These are phyloP conservation scores for Panicum miliaceum DNA, from an alignment of 176 grass and related monocot genomes.

Conservation along the genomic window DNA sequence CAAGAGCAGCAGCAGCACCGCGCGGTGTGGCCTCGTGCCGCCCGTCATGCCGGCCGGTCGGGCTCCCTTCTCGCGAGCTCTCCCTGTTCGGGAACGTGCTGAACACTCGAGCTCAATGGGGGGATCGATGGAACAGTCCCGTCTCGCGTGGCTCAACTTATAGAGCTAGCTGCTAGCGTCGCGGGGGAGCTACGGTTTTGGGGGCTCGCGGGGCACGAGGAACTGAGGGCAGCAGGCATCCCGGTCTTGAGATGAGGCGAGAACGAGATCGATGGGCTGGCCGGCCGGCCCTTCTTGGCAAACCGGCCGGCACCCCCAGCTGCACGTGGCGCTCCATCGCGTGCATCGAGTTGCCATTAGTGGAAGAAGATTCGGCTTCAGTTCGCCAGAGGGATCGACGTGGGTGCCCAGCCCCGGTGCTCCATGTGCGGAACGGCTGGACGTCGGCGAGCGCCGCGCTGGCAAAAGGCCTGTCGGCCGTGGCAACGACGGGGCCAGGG, in stretches of 20 bases:
- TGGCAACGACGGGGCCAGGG: background rate
- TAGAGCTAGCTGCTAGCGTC: background rate
- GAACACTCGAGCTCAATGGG: background rate
- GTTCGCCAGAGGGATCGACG: background rate
- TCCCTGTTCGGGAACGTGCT: background rate
- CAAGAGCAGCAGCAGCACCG: slow-evolving; percentile 6
- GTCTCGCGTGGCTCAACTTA: background rate
- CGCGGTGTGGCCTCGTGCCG: background rate
- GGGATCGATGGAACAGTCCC: slow-evolving; percentile 15
- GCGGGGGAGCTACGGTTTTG: background rate
- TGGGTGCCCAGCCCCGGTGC: background rate
- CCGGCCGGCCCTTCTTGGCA: background rate
- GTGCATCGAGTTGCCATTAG: background rate
- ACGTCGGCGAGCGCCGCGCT: background rate
- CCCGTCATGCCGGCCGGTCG: background rate
- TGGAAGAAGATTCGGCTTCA: background rate
- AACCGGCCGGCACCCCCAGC: background rate
- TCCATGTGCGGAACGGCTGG: background rate
- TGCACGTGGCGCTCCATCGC: background rate
- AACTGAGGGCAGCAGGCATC: background rate
- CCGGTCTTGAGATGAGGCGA: background rate
- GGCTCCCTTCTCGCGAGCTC: background rate
- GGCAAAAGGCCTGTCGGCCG: background rate
- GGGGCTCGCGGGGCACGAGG: background rate
- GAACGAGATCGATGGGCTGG: background rate